Base-by-base conservation (phyloP, 2,329 filamentous ascomycete genomes). In the Thelonectria rubi region DNA sequence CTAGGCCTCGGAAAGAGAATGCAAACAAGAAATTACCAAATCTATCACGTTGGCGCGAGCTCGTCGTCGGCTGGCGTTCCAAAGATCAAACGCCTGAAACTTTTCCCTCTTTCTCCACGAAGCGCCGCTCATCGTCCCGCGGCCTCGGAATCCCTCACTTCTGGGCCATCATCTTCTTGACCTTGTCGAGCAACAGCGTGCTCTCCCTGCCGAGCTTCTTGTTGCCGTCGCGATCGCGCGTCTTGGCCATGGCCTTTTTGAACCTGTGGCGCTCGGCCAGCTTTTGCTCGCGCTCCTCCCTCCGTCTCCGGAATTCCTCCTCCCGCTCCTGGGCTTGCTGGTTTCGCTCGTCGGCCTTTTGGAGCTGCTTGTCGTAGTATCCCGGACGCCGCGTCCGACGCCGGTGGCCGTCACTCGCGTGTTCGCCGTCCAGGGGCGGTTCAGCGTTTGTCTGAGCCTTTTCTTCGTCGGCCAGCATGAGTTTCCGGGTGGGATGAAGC, bases 131-230 rank as follows among this genome's bases (percentile, higher is more conserved):
- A n/a, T 5, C 15, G 32, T 12, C 9, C 21, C 18, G 30, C 10
- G 17, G 7, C 21, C 5, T 39, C 11, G 14, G 14, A 4, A 18
- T n/a, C 17, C 58, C 52, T 64, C 51, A 71, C 15, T 67, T 72
- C 26, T 79, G 73, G 2, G 81, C 83, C 64, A 95, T 85, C 76
- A 96, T 81, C 74, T 83, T 88, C 81, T 90, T 89, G 34, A 94
- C 90, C 78, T 89, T 92, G 72, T 93, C 90, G 58, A 97, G 79
- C 69, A 97, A 71, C 39, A 94, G 83, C 34, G 84, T 85, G 70
- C 93, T 94, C 81, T 97, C 93, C 63, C 92, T 84, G 2, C 93
- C 93, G 49, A 97, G 76, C 79, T 92, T 94, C 76, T 90, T 86
- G 79, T 91, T 89, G 11, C 92, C 92, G 73, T 91, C 86, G 26